phyloP scores from a whole-genome alignment of 805 yeast genomes.

The Barnettozyma wickerhamii region DNA sequence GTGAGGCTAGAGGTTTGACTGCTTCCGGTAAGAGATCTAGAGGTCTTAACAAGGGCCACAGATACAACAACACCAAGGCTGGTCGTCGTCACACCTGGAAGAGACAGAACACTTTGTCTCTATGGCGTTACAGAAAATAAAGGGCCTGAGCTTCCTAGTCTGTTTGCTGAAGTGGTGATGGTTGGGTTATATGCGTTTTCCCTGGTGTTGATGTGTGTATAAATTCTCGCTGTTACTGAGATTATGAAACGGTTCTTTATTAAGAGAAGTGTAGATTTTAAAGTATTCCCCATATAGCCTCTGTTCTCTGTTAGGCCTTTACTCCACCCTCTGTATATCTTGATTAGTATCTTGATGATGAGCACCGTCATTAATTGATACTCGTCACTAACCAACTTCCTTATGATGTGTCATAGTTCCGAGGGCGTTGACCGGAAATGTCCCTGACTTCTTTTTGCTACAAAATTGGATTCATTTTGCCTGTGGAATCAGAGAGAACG shows the following conservation, averaged over 20 bases:
- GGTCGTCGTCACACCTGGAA: constrained; percentile 99
- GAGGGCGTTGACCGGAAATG: neutral
- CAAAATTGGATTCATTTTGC: constrained; percentile 10
- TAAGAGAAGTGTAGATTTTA: too few relatives aligned
- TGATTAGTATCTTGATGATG: too few relatives aligned
- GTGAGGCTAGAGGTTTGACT: constrained; percentile 99
- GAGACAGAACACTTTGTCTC: constrained; percentile 95
- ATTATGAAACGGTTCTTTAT: constrained; percentile 2
- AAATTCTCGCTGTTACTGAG: constrained; percentile 4
- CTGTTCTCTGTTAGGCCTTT: neutral
- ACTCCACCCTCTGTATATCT: neutral
- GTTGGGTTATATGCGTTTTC: constrained; percentile 1
- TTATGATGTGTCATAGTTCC: too few relatives aligned
- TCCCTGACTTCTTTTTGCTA: constrained; percentile 11
- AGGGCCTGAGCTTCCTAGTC: constrained; percentile 6
- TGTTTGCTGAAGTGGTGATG: constrained; percentile 6
- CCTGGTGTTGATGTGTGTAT: constrained; percentile 1
- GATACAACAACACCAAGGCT: constrained; percentile 94
- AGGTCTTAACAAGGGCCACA: constrained; percentile 99
- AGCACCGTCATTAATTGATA: too few relatives aligned
- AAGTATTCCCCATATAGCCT: too few relatives aligned
- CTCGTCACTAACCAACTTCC: too few relatives aligned
- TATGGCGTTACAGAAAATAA: constrained; percentile 95
- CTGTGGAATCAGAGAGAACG: neutral
- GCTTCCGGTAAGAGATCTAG: constrained; percentile 98